Base-by-base conservation (phyloP, 116 monocot species). In the Iris pallida region DNA sequence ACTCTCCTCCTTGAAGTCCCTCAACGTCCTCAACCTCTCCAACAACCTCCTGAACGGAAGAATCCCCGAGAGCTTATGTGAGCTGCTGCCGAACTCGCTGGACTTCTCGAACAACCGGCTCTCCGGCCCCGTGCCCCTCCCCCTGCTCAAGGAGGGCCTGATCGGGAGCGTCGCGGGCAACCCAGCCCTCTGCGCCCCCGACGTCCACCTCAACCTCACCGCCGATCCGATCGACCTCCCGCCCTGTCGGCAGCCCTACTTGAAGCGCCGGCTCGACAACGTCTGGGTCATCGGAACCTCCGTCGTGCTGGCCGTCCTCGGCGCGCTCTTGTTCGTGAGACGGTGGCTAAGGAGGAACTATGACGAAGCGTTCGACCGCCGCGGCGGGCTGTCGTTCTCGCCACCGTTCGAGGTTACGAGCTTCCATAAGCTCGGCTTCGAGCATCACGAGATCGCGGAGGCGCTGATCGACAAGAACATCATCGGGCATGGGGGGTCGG, bases 1-100 rank as follows among this genome's bases (percentile, higher is more conserved):
- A 5, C 88, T 98, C 53, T 82, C 98, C n/a, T 62, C 53, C 3
- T 71, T 98, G 7, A 82, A 72, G 55, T 78, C 69, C 17, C 98
- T 98, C 78, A 98, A 98, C 65, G 88, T 98, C 11, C 80, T 98
- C n/a, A 98, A 98, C 66, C 85, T 98, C 57, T 98, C 98, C 5
- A 80, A 90, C 70, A 98, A 98, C 70, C 74, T 83, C 17, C 57
- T 92, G 0, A 82, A 88, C 2, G 98, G 98, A 11, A 72, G 82
- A 52, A 97, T 97, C 49, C 97, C 97, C 1, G 81, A 83, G 44
- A 81, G 83, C 42, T 81, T 97, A 41, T 97, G 92, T 47, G 62
- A 75, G 14, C 55, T 92, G 47, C 79, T 97, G 0, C 97, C 97
- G 14, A 97, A 85, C 42, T 97, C 92, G 0, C 68, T 97, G 4